Base-by-base conservation (phyloP, 495 filamentous ascomycete genomes). In the Xylaria intraflava region DNA sequence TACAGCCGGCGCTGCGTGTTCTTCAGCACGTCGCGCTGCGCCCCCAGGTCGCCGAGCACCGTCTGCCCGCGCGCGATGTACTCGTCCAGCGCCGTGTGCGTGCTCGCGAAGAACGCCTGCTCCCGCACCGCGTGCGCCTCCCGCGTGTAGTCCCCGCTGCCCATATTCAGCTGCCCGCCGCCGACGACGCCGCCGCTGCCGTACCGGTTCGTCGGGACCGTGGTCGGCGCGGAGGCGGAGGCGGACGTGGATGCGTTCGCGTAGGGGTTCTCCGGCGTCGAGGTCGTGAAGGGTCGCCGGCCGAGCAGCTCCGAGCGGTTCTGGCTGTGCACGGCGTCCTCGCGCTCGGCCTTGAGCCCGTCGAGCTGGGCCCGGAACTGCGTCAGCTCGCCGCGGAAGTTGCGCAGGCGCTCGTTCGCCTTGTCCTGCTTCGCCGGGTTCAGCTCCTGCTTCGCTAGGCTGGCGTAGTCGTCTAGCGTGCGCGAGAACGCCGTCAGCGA, bases 191-290 rank as follows among this genome's bases (percentile, higher is more conserved):
- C 65, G 0, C 43, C 51, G 48, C 65, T 67, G 5, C 67, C 64
- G 26, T 67, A 67, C 8, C 64, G 65, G 19, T 65, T 62, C 27
- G 65, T 61, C 0, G 58, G 72, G 22, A 56, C 49, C 1, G 60
- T 49, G 3, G 57, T 44, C 6, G 64, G 55, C 10, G 62, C 52
- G 0, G 62, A 47, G 17, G 50, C 2, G 17, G 62, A 50, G 40
- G 53, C 41, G 29, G 56, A 45, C 1, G 71, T 48, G 2, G 77
- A 69, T 6, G 79, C 65, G 61, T 87, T 82, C 3, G 89, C 81
- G 65, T 98, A 98, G 0, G 93, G 94, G 63, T 97, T 98, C 69
- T 97, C 93, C 8, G 93, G 93, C 1, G 93, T 99, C 19, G 83
- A 78, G 14, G 88, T 79, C 42, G 88, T 79, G 63, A 95, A 91